Conservation (phyloP, 1,284 basidiomycete species). For the Mycena sp. region DNA sequence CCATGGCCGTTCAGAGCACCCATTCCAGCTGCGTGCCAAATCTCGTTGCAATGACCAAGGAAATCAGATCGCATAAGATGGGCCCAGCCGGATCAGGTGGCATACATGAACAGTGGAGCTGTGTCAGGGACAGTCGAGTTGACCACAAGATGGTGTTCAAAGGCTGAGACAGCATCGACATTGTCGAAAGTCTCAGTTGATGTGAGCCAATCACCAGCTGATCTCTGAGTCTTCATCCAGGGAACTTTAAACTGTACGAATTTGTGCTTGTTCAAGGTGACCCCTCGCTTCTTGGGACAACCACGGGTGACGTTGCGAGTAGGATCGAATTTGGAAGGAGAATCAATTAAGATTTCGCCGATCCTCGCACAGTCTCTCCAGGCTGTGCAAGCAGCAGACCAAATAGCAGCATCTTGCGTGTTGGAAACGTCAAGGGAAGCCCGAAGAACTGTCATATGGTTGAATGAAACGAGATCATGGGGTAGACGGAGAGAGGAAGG, state of each 20-base stretch:
- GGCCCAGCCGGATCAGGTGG: background rate
- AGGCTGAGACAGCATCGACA: no score
- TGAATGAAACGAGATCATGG: slow-evolving; percentile 41
- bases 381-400: slow-evolving; percentile 29
- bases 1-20: slow-evolving; percentile 16
- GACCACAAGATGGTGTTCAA: no score
- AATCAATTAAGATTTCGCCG: slow-evolving; percentile 29
- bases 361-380: slow-evolving; percentile 33
- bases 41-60: background rate
- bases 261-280: background rate
- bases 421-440: slow-evolving; percentile 35
- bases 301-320: background rate
- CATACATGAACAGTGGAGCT: background rate
- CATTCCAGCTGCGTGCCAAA: background rate
- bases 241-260: slow-evolving; percentile 18
- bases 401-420: slow-evolving; percentile 37
- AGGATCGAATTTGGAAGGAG: background rate
- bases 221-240: slow-evolving; percentile 22
- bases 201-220: slow-evolving; percentile 8
- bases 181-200: no score
- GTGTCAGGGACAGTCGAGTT: no score
- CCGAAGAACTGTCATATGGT: slow-evolving; percentile 39
- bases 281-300: background rate
- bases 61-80: background rate
- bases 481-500: slow-evolving; percentile 30